Percentiles rank a stretch among this genome's conserved stretches.
phyloP scores from a whole-genome alignment of 305 asterid genomes.

The Fraxinus baroniana region DNA sequence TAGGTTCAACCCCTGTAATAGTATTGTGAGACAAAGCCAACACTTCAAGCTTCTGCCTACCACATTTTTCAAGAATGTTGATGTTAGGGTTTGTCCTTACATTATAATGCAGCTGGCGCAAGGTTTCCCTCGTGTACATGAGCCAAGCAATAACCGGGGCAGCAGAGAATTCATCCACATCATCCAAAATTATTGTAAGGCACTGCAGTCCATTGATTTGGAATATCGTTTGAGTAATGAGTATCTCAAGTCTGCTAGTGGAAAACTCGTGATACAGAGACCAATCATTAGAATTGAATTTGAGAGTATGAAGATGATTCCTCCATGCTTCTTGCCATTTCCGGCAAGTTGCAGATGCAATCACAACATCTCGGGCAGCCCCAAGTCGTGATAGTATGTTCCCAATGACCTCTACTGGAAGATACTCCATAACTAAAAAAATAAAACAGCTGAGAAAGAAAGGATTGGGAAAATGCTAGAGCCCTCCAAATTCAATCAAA shows the following conservation, averaged over 20 bases:
- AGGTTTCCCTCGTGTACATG: constrained; percentile 80
- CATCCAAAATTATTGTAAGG: constrained; percentile 73
- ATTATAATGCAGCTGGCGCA: constrained; percentile 75
- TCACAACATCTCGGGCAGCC: constrained; percentile 79
- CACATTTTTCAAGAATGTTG: constrained; percentile 82
- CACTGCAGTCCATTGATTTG: constrained; percentile 70
- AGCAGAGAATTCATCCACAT: constrained; percentile 81
- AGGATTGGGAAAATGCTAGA: constrained; percentile 11
- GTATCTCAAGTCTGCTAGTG: constrained; percentile 64
- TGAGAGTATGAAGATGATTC: constrained; percentile 72
- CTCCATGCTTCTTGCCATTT: constrained; percentile 86
- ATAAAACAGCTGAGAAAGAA: constrained; percentile 14
- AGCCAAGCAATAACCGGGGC: constrained; percentile 91
- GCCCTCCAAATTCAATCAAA: constrained; percentile 28
- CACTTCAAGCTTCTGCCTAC: constrained; percentile 79
- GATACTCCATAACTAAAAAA: constrained; percentile 51
- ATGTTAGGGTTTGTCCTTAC: constrained; percentile 78
- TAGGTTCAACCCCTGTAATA: constrained; percentile 77
- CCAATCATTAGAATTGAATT: constrained; percentile 79
- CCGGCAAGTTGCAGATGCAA: constrained; percentile 85
- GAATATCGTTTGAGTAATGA: constrained; percentile 74
- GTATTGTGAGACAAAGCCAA: constrained; percentile 74
- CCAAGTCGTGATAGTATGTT: constrained; percentile 73
- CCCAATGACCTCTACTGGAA: constrained; percentile 93
- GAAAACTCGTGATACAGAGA: constrained; percentile 66